A percentile compares a stretch with the other conserved stretches of the same genome.
Evolutionary conservation across 805 yeast species (phyloP).

Genomic region (Candida methanosorbosa): DNA sequence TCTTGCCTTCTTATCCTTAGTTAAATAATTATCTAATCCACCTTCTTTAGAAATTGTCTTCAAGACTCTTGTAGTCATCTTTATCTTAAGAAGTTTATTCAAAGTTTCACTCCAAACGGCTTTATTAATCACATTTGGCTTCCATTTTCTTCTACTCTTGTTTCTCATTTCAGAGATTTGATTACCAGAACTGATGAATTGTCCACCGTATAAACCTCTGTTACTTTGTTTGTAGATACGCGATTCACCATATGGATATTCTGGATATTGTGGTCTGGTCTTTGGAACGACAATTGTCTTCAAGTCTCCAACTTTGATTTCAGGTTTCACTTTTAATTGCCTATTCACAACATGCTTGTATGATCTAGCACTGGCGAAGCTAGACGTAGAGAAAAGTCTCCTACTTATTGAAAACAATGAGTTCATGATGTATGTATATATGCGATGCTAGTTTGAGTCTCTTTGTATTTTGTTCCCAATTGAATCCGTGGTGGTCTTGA

Average conservation of each 20-base stretch:
- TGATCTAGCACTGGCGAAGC: conserved; percentile 14
- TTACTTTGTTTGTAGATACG: conserved; percentile 74
- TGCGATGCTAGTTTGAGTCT: too few species aligned
- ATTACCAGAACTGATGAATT: conserved; percentile 69
- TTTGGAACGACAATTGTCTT: conserved; percentile 39
- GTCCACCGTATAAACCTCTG: conserved; percentile 86
- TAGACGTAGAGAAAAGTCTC: conserved; percentile 19
- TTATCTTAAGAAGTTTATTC: conserved; percentile 43
- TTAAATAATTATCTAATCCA: conserved; percentile 82
- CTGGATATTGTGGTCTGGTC: conserved; percentile 41
- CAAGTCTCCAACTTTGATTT: conserved; percentile 45
- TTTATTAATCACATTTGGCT: conserved; percentile 72
- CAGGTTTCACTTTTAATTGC: conserved; percentile 33
- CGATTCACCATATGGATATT: conserved; percentile 74
- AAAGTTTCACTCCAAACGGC: conserved; percentile 80
- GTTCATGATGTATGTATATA: too few species aligned
- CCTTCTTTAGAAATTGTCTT: conserved; percentile 89
- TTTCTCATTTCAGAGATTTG: conserved; percentile 68
- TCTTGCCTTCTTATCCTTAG: conserved; percentile 83
- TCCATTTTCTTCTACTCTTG: conserved; percentile 65
- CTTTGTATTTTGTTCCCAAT: too few species aligned
- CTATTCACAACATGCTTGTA: conserved; percentile 38
- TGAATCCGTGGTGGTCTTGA: too few species aligned
- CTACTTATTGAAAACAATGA: conserved; percentile 21
- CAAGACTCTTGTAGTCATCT: conserved; percentile 71